Conservation (phyloP, 2,329 filamentous ascomycete species). For the Didymella keratinophila region DNA sequence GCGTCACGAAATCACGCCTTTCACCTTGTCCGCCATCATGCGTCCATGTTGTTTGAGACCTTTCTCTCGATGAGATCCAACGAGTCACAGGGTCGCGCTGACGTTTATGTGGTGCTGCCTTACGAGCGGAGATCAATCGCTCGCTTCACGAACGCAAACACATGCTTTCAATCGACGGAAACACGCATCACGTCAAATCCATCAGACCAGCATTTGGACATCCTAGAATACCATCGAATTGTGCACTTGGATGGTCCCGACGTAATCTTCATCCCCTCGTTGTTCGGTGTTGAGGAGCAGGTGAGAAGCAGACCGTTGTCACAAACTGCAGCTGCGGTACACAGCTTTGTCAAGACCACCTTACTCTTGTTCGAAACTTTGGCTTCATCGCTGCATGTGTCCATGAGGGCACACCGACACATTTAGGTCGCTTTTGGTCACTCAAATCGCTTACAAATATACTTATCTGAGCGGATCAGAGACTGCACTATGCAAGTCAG, state of each 20-base stretch:
- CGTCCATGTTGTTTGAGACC: too few relatives aligned
- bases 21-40: not conserved
- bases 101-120: not conserved
- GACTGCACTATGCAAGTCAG: not conserved
- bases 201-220: not conserved
- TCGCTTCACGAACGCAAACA: not conserved
- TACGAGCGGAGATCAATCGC: not conserved
- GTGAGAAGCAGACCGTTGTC: not conserved
- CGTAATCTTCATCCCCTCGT: not conserved
- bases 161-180: not conserved
- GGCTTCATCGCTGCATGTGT: not conserved
- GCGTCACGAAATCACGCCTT: not conserved
- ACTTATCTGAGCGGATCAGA: not conserved
- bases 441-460: not conserved
- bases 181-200: not conserved
- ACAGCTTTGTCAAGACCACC: not conserved
- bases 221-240: not conserved
- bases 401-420: not conserved
- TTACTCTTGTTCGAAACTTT: not conserved
- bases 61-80: too few relatives aligned
- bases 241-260: not conserved
- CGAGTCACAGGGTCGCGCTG: not conserved
- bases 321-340: not conserved
- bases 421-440: not conserved
- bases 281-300: not conserved